Evolutionary conservation across 495 filamentous ascomycete genomes (phyloP).

Genomic region (Mycothermus thermophilus): DNA sequence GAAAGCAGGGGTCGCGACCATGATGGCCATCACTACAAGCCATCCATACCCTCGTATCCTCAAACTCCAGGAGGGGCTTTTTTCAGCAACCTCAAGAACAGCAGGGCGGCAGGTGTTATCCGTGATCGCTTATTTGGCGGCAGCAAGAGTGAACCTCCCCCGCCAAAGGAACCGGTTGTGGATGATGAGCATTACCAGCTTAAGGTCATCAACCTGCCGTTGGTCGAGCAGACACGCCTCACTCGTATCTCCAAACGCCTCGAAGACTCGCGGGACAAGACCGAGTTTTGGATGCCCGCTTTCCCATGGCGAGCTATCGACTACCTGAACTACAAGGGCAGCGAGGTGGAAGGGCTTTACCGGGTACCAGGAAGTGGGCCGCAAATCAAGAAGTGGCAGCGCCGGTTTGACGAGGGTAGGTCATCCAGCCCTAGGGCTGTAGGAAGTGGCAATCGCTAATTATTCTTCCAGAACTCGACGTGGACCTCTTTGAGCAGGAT

Average conservation of each 20-base stretch:
- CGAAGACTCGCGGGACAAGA: slow-evolving; percentile 76
- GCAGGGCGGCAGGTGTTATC: slow-evolving; percentile 62
- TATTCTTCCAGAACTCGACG: slow-evolving; percentile 49
- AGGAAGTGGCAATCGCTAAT: slow-evolving; percentile 14
- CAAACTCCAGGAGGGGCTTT: slow-evolving; percentile 53
- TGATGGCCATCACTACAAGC: slow-evolving; percentile 24
- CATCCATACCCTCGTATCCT: slow-evolving; percentile 41
- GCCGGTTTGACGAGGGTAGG: slow-evolving; percentile 67
- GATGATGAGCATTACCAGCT: slow-evolving; percentile 64
- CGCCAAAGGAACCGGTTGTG: slow-evolving; percentile 47
- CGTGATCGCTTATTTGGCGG: slow-evolving; percentile 70
- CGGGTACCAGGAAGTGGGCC: slow-evolving; percentile 72
- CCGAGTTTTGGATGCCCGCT: slow-evolving; percentile 93
- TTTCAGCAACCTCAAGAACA: slow-evolving; percentile 59
- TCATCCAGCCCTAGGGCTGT: neutral
- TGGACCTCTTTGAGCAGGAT: slow-evolving; percentile 68
- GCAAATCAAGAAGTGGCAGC: slow-evolving; percentile 76
- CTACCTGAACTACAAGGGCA: slow-evolving; percentile 82
- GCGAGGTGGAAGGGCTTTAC: slow-evolving; percentile 81
- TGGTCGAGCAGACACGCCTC: slow-evolving; percentile 71
- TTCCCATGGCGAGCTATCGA: slow-evolving; percentile 87
- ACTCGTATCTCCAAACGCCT: slow-evolving; percentile 77
- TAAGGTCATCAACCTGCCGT: slow-evolving; percentile 63
- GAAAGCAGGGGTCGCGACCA: slow-evolving; percentile 29
- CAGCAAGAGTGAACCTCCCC: slow-evolving; percentile 52